These are phyloP conservation scores for Hypoxylon lenormandii DNA, from an alignment of 495 filamentous ascomycete species.

Conservation along the genomic window DNA sequence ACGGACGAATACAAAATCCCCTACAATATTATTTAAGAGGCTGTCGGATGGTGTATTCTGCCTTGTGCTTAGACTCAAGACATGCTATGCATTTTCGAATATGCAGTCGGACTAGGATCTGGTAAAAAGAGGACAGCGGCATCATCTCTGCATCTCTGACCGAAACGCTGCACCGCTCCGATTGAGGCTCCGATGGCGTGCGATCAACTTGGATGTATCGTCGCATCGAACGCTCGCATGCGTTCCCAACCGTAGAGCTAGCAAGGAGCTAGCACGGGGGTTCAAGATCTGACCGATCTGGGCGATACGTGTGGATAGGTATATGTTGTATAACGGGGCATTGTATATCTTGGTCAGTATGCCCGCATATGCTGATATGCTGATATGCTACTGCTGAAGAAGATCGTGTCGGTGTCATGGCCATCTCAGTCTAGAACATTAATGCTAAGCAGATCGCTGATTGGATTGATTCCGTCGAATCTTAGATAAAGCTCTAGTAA, in stretches of 20 bases:
- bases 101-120: slow-evolving; percentile 33
- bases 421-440: slow-evolving; percentile 21
- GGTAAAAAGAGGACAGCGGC: slow-evolving; percentile 23
- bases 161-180: slow-evolving; percentile 37
- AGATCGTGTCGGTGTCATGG: slow-evolving; percentile 2
- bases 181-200: slow-evolving; percentile 44
- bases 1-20: slow-evolving; percentile 7
- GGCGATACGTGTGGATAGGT: slow-evolving; percentile 21
- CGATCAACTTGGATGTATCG: slow-evolving; percentile 32
- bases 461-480: slow-evolving; percentile 18
- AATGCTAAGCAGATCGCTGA: slow-evolving; percentile 11
- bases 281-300: slow-evolving; percentile 33
- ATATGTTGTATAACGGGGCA: slow-evolving; percentile 30
- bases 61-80: slow-evolving; percentile 1
- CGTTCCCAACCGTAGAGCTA: slow-evolving; percentile 23
- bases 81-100: slow-evolving; percentile 31
- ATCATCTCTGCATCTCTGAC: slow-evolving; percentile 37
- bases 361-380: slow-evolving; percentile 25
- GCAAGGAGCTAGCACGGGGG: slow-evolving; percentile 23
- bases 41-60: slow-evolving; percentile 8
- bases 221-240: slow-evolving; percentile 37
- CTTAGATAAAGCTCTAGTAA: background rate
- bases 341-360: slow-evolving; percentile 19
- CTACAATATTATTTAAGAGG: slow-evolving; percentile 4
- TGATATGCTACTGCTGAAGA: slow-evolving; percentile 2